A percentile compares a stretch with the other conserved stretches of the same genome.
phyloP scores from a whole-genome alignment of 2,329 filamentous ascomycete genomes.

The Diaporthe velutina region DNA sequence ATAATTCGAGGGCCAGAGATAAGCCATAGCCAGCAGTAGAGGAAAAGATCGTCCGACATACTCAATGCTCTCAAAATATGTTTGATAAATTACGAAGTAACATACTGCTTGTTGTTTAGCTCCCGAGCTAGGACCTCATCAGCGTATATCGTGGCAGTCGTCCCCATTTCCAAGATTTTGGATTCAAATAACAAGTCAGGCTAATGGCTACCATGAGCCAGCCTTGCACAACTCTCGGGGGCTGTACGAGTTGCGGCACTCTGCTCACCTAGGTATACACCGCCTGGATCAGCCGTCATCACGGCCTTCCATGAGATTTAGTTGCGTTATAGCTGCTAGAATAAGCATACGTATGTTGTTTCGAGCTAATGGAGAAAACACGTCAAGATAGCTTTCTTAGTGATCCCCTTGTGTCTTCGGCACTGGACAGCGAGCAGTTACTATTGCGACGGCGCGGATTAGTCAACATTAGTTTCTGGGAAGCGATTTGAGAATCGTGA shows the following conservation, averaged over 20 bases:
- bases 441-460: neutral
- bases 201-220: neutral
- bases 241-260: no score
- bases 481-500: neutral
- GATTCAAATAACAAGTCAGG: no score
- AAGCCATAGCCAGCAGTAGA: no score
- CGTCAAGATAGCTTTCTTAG: neutral
- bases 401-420: neutral
- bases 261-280: no score
- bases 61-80: no score
- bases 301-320: neutral
- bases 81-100: no score
- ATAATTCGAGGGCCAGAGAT: no score
- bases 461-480: neutral
- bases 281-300: neutral
- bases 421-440: neutral
- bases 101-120: no score
- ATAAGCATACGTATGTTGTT: neutral
- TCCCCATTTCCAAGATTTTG: neutral
- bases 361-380: neutral
- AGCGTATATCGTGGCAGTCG: neutral
- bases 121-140: neutral
- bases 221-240: no score
- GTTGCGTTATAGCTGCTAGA: neutral
- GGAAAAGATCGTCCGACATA: no score